These are phyloP conservation scores for Arabidopsis arenosa DNA, from an alignment of 345 rosid species.

Conservation along the genomic window DNA sequence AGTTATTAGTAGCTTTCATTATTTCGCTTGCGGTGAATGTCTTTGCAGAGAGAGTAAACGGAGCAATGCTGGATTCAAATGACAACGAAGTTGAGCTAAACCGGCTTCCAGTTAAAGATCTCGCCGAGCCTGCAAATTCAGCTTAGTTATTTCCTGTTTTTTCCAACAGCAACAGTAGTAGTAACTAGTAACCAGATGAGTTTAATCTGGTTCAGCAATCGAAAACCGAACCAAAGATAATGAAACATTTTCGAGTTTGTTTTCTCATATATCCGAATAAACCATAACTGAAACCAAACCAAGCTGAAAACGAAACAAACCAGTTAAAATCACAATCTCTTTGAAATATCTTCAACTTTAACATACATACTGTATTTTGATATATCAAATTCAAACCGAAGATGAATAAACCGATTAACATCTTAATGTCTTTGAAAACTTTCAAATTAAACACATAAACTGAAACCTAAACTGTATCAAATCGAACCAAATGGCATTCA, in stretches of 20 bases:
- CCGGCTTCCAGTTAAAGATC: constrained; percentile 68
- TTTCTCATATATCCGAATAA: background rate
- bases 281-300: background rate
- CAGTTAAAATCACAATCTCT: background rate
- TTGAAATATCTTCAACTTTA: background rate
- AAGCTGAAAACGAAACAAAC: background rate
- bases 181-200: background rate
- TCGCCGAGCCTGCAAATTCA: constrained; percentile 60
- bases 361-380: background rate
- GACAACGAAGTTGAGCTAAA: constrained; percentile 78
- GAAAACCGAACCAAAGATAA: background rate
- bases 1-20: constrained; percentile 77
- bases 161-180: constrained; percentile 15
- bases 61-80: constrained; percentile 81
- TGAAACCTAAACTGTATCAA: background rate
- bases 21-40: constrained; percentile 79
- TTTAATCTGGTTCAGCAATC: background rate
- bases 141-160: constrained; percentile 8
- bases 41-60: constrained; percentile 85
- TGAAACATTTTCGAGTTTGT: background rate
- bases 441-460: background rate
- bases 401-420: background rate
- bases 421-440: background rate
- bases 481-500: background rate
- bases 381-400: background rate